Conservation (phyloP, 108 stramenopile species). For the Cyclostephanos tholiformis region DNA sequence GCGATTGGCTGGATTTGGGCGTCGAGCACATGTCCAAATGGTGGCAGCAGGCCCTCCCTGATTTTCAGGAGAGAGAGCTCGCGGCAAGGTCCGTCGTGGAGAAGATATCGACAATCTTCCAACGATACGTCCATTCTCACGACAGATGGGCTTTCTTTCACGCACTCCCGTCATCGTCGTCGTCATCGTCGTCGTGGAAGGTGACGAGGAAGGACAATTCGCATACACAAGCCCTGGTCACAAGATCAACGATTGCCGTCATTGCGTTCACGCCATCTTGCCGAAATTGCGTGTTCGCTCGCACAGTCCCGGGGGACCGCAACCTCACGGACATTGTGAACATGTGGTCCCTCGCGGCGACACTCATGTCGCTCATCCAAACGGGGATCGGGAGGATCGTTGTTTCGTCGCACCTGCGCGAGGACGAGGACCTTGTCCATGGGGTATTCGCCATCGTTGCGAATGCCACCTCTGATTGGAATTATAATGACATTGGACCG, state of each 20-base stretch:
- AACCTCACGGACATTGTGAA: not conserved
- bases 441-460: constrained; percentile 25
- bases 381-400: constrained; percentile 46
- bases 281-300: not conserved
- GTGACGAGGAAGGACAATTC: not conserved
- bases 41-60: constrained; percentile 26
- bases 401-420: constrained; percentile 27
- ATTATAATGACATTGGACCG: not conserved
- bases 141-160: not conserved
- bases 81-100: not conserved
- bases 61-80: no score
- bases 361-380: constrained; percentile 38
- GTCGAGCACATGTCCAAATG: constrained; percentile 63
- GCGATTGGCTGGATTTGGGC: constrained; percentile 60
- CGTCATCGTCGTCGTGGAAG: constrained; percentile 1
- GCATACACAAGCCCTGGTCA: not conserved
- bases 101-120: constrained; percentile 21
- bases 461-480: constrained; percentile 6
- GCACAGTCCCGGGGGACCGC: no score
- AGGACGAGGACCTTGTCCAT: constrained; percentile 15
- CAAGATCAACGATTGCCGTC: constrained; percentile 31
- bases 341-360: constrained; percentile 39
- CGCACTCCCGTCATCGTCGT: not conserved
- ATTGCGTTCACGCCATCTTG: constrained; percentile 22
- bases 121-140: constrained; percentile 5